Evolutionary conservation across 257 asterid species (phyloP).

Genomic region (Linaria vulgaris): DNA sequence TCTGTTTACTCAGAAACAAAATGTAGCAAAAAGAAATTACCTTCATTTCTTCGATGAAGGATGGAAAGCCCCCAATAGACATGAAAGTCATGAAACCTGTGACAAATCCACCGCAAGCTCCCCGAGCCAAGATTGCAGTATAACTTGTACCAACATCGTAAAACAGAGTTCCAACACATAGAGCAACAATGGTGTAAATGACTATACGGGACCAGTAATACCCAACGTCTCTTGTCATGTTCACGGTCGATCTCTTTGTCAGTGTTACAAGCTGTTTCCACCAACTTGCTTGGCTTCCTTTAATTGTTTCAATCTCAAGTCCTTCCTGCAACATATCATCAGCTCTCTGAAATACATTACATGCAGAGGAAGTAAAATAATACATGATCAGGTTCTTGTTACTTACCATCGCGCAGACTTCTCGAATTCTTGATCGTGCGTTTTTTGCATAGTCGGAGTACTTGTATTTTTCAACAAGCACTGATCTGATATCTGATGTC

Average conservation of each 20-base stretch:
- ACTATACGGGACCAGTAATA: conserved; percentile 86
- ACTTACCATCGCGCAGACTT: conserved; percentile 57
- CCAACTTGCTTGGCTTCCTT: conserved; percentile 93
- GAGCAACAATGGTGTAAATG: conserved; percentile 62
- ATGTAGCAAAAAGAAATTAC: conserved; percentile 25
- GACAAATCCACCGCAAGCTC: conserved; percentile 91
- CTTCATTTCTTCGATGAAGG: conserved; percentile 89
- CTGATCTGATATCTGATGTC: conserved; percentile 69
- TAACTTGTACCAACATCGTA: conserved; percentile 87
- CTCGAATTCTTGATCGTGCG: conserved; percentile 46
- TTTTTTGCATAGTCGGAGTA: conserved; percentile 55
- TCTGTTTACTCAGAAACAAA: background rate
- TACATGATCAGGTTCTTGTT: background rate
- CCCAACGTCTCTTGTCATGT: conserved; percentile 82
- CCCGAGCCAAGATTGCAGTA: conserved; percentile 82
- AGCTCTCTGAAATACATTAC: background rate
- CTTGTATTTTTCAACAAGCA: conserved; percentile 64
- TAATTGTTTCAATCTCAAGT: conserved; percentile 46
- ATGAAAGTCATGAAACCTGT: conserved; percentile 94
- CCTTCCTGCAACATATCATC: conserved; percentile 56
- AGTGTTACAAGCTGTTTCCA: conserved; percentile 71
- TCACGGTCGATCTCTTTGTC: conserved; percentile 69
- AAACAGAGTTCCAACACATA: conserved; percentile 84
- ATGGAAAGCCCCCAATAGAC: conserved; percentile 99
- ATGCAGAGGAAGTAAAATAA: too few species aligned